Evolutionary conservation across 192 early-diverging fungal genomes (phyloP).

Genomic region (Phycomyces blakesleeanus): DNA sequence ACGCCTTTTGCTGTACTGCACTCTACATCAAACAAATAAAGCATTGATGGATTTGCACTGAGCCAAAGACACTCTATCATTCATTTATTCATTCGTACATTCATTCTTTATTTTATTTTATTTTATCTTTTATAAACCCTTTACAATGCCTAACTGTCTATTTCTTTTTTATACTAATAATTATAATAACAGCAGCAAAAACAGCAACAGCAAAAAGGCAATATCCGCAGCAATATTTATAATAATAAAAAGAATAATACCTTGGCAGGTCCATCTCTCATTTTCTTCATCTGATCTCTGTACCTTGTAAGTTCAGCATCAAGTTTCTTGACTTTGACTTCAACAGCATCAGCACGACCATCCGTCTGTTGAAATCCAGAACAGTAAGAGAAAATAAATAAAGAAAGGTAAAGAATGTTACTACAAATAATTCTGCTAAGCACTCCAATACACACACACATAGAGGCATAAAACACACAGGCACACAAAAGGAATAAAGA

Average conservation of each 20-base stretch:
- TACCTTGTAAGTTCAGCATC: slow-evolving; percentile 90
- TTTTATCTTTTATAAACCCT: neutral
- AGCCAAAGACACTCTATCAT: neutral
- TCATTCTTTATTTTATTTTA: neutral
- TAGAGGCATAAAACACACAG: no score
- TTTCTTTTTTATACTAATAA: no score
- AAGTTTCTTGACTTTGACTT: slow-evolving; percentile 91
- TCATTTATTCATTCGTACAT: no score
- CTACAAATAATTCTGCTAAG: no score
- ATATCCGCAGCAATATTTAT: no score
- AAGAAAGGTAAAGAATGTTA: no score
- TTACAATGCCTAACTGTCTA: no score
- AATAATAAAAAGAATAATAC: slow-evolving; percentile 34
- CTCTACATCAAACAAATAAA: slow-evolving; percentile 49
- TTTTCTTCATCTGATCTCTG: slow-evolving; percentile 90
- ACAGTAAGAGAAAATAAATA: neutral
- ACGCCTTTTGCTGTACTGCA: slow-evolving; percentile 86
- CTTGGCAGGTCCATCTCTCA: slow-evolving; percentile 86
- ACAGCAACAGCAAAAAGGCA: no score
- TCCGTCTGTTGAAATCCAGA: slow-evolving; percentile 63
- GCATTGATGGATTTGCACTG: neutral
- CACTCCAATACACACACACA: no score
- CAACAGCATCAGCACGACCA: slow-evolving; percentile 76
- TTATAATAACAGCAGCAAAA: no score
- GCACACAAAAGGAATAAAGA: neutral